These are phyloP conservation scores for Flaveria ramosissima DNA, from an alignment of 129 eudicot genomes.

Conservation along the genomic window DNA sequence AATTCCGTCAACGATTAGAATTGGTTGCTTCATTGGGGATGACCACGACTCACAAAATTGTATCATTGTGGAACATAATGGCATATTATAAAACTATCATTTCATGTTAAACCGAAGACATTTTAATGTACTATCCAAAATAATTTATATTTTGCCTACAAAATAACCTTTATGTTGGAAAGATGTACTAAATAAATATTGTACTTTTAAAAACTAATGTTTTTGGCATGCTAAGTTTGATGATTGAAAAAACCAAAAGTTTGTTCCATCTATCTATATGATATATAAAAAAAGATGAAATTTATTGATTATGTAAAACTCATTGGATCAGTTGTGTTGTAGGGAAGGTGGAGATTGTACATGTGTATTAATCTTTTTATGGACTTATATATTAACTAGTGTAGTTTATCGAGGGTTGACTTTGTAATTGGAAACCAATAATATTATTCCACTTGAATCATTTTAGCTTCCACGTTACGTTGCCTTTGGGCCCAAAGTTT, in stretches of 20 bases:
- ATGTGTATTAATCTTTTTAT: not conserved
- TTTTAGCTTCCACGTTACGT: slow-evolving; percentile 17
- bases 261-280: not conserved
- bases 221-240: not conserved
- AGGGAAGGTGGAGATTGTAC: not conserved
- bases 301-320: not conserved
- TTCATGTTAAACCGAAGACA: no score
- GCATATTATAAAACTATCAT: no score
- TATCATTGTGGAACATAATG: no score
- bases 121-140: no score
- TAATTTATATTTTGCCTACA: not conserved
- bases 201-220: no score
- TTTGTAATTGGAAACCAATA: not conserved
- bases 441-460: not conserved
- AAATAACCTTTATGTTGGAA: not conserved
- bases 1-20: no score
- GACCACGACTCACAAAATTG: no score
- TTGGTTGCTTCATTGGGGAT: no score
- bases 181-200: no score
- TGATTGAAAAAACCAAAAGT: not conserved
- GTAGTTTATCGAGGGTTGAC: not conserved
- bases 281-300: not conserved
- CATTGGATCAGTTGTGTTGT: not conserved
- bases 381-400: not conserved
- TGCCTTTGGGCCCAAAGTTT: not conserved